Conservation (phyloP, 176 grass and related monocot species). For the Zea mays region Zm-B73-REFERENCE-NAM-5.0 NC_050102.1:109589001-109589500, state of each 20-base stretch:
- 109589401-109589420: too few species aligned
- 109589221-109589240: background rate
- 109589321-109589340: background rate
- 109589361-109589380: too few species aligned
- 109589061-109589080: background rate
- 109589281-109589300: background rate
- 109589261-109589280: background rate
- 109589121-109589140: background rate
- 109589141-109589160: background rate
- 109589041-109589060: slow-evolving; percentile 39
- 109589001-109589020: background rate
- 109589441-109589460: too few species aligned
- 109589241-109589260: background rate
- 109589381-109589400: too few species aligned
- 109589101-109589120: slow-evolving; percentile 5
- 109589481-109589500: too few species aligned
- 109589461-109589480: too few species aligned
- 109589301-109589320: background rate
- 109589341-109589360: too few species aligned
- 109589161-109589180: too few species aligned
- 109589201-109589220: background rate
- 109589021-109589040: slow-evolving; percentile 13
- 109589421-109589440: too few species aligned
- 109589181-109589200: too few species aligned
- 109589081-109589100: slow-evolving; percentile 13